These are phyloP conservation scores for Trametes maxima DNA, from an alignment of 768 basidiomycete genomes.

Conservation along the genomic window DNA sequence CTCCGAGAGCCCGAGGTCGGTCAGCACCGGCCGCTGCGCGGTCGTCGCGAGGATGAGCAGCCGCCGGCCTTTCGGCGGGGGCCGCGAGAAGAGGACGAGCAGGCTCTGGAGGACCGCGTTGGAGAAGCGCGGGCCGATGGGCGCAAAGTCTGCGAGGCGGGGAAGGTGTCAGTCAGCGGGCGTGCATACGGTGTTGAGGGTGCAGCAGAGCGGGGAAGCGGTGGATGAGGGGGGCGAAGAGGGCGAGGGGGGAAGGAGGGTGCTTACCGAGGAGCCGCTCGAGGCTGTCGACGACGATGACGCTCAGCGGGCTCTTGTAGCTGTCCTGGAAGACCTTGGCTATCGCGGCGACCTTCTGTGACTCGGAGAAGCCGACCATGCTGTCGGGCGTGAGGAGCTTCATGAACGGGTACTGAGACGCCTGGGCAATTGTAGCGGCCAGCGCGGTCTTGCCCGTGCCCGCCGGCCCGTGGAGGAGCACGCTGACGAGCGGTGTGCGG, in stretches of 20 bases:
- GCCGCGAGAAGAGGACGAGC: constrained; percentile 82
- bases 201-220: background rate
- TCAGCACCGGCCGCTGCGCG: constrained; percentile 82
- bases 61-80: constrained; percentile 94
- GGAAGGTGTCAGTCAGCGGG: background rate
- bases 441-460: constrained; percentile 95
- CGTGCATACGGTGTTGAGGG: background rate
- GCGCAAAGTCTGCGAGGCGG: constrained; percentile 83
- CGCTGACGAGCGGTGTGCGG: constrained; percentile 88
- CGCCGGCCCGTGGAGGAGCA: constrained; percentile 86
- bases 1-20: constrained; percentile 87
- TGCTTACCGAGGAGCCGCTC: constrained; percentile 88
- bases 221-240: too few species aligned
- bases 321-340: constrained; percentile 93
- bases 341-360: constrained; percentile 88
- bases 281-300: constrained; percentile 93
- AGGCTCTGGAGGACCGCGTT: constrained; percentile 91
- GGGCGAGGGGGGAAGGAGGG: background rate
- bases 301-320: constrained; percentile 96
- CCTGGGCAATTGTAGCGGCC: constrained; percentile 90
- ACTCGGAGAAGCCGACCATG: constrained; percentile 96
- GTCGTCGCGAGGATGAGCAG: constrained; percentile 92
- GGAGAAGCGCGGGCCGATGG: constrained; percentile 95
- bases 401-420: constrained; percentile 96
- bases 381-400: constrained; percentile 94